These are phyloP conservation scores for Aquilaria sinensis DNA, from an alignment of 345 rosid genomes.

Conservation along the genomic window DNA sequence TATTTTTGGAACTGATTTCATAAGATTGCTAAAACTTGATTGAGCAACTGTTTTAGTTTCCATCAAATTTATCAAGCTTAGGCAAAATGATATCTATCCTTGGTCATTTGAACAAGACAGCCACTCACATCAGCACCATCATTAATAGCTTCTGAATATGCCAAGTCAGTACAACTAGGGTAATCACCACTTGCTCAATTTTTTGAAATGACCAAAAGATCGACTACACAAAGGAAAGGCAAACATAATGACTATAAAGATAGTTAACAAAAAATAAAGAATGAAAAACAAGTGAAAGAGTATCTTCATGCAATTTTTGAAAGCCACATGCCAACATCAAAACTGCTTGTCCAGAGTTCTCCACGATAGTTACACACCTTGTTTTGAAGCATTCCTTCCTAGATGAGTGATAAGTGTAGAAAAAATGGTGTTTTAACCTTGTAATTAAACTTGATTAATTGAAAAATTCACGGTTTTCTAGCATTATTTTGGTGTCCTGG, in stretches of 20 bases:
- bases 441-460: too few species aligned
- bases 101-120: conserved; percentile 83
- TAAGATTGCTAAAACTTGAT: conserved; percentile 33
- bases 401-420: conserved; percentile 22
- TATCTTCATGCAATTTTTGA: neutral
- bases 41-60: conserved; percentile 35
- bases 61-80: conserved; percentile 52
- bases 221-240: conserved; percentile 28
- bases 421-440: too few species aligned
- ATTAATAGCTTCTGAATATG: conserved; percentile 61
- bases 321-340: neutral
- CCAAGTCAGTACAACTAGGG: conserved; percentile 80
- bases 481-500: too few species aligned
- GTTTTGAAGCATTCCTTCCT: conserved; percentile 46
- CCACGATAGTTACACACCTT: conserved; percentile 37
- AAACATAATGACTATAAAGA: conserved; percentile 5
- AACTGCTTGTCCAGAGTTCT: neutral
- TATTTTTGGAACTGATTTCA: conserved; percentile 38
- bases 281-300: too few species aligned
- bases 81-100: conserved; percentile 71
- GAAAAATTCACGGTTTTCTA: too few species aligned
- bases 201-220: conserved; percentile 47
- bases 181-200: conserved; percentile 93
- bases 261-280: neutral
- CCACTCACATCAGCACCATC: conserved; percentile 75